Conservation (phyloP, 2,329 filamentous ascomycete species). For the Alternaria gansuensis region DNA sequence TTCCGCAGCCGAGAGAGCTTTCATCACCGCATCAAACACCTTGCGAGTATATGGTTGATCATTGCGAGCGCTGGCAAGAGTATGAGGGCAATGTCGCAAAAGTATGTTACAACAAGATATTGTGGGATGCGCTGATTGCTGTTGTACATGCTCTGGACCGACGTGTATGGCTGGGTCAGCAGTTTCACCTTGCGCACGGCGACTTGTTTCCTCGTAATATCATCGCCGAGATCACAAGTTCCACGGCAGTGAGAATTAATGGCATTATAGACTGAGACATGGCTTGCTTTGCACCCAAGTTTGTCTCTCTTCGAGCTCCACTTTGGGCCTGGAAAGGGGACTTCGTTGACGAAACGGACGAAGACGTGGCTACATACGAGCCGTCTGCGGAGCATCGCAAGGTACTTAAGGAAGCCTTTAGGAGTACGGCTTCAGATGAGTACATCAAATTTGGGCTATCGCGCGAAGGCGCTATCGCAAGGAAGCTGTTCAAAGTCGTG, state of each 20-base stretch:
- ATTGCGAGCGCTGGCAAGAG: constrained; percentile 10
- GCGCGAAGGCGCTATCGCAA: neutral
- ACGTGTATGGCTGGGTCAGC: constrained; percentile 9
- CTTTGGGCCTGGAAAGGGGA: constrained; percentile 14
- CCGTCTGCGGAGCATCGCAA: neutral
- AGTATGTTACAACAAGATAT: neutral
- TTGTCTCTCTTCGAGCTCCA: constrained; percentile 24
- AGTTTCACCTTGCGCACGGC: constrained; percentile 29
- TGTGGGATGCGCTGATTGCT: constrained; percentile 6
- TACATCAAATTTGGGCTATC: neutral
- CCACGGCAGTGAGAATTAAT: constrained; percentile 18
- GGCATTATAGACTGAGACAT: constrained; percentile 49
- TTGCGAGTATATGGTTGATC: neutral
- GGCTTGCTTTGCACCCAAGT: constrained; percentile 41
- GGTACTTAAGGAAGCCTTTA: neutral
- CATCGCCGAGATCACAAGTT: constrained; percentile 24
- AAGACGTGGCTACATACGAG: neutral
- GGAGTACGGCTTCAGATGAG: neutral
- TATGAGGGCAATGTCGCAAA: neutral
- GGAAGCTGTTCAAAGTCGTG: constrained; percentile 10
- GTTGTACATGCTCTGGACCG: constrained; percentile 5
- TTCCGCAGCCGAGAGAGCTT: neutral
- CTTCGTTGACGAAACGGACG: neutral
- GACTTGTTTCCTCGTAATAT: constrained; percentile 46
- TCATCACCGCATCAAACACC: constrained; percentile 13